Evolutionary conservation across 129 eudicot genomes (phyloP).

Genomic region (Oenanthe sinensis): DNA sequence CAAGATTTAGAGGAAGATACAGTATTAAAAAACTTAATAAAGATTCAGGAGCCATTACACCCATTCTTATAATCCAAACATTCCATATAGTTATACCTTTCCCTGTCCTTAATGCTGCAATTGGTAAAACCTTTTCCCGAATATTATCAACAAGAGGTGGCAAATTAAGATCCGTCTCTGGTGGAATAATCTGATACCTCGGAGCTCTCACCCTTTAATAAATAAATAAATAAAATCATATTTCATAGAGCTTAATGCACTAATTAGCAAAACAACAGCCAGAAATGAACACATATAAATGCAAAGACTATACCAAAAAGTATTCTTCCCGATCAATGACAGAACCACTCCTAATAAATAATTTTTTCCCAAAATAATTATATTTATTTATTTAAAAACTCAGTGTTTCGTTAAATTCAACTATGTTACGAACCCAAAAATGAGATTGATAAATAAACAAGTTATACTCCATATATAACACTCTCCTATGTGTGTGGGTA

Average conservation of each 20-base stretch:
- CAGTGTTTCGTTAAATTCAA: no score
- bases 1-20: not conserved
- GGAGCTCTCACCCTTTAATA: conserved; percentile 60
- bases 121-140: conserved; percentile 48
- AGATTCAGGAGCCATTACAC: not conserved
- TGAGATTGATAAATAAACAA: no score
- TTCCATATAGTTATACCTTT: conserved; percentile 33
- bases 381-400: no score
- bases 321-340: not conserved
- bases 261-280: not conserved
- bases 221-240: not conserved
- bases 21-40: not conserved
- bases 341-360: no score
- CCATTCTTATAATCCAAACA: conserved; percentile 4
- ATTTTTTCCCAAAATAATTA: no score
- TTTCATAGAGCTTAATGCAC: not conserved
- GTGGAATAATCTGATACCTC: conserved; percentile 74
- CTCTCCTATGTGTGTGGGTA: no score
- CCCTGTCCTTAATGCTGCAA: conserved; percentile 36
- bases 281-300: not conserved
- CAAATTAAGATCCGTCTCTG: conserved; percentile 78
- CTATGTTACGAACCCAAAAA: no score
- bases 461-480: no score
- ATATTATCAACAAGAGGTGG: conserved; percentile 54
- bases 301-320: not conserved